Conservation (phyloP, 2,329 filamentous ascomycete genomes). For the Cladophialophora exuberans region DNA sequence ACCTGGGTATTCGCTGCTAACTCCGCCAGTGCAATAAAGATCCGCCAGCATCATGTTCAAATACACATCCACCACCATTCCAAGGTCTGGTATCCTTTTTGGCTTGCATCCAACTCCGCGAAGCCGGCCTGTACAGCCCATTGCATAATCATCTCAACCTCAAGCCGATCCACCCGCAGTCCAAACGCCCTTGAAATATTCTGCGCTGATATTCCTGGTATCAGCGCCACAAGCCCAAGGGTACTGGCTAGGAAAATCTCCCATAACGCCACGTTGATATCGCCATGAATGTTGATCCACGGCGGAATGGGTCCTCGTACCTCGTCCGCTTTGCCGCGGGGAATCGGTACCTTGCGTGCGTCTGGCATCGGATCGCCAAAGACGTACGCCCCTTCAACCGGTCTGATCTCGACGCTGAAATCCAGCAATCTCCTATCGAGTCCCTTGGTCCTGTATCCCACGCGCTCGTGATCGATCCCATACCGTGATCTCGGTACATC, state of each 20-base stretch:
- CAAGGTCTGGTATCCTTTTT: constrained; percentile 38
- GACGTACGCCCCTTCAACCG: constrained; percentile 42
- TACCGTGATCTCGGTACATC: constrained; percentile 49
- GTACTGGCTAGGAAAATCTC: constrained; percentile 46
- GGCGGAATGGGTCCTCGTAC: constrained; percentile 43
- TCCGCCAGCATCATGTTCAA: background rate
- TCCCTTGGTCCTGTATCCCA: constrained; percentile 50
- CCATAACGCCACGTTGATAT: constrained; percentile 45
- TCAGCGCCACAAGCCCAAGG: constrained; percentile 45
- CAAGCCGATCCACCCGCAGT: constrained; percentile 13
- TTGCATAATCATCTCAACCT: constrained; percentile 21
- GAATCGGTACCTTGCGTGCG: constrained; percentile 33
- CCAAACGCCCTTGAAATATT: constrained; percentile 37
- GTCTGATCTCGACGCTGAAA: constrained; percentile 47
- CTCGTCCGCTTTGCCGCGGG: constrained; percentile 34
- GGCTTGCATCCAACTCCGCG: constrained; percentile 14
- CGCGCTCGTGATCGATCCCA: constrained; percentile 46
- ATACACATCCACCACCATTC: constrained; percentile 50
- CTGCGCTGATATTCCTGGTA: constrained; percentile 44
- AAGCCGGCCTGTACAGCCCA: constrained; percentile 26
- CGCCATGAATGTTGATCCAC: constrained; percentile 54
- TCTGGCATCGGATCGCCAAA: constrained; percentile 44
- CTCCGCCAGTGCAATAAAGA: background rate
- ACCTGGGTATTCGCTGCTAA: too few species aligned
- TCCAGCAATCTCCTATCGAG: constrained; percentile 50